A percentile compares a stretch with the other conserved stretches of the same genome.
phyloP scores from a whole-genome alignment of 163 green algal species.

The Trebouxia gelatinosa region DNA sequence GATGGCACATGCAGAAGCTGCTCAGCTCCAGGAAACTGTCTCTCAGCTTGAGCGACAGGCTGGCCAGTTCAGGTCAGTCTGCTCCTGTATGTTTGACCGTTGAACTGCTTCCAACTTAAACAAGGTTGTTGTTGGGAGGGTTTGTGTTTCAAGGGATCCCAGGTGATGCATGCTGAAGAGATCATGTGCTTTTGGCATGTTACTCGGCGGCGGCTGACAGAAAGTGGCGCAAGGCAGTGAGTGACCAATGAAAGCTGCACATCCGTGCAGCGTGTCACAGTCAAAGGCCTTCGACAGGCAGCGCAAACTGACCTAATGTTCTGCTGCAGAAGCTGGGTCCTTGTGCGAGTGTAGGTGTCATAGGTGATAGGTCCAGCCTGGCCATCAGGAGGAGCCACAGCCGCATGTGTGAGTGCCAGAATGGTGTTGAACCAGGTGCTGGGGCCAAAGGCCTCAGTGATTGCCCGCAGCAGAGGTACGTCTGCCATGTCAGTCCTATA shows the following conservation, averaged over 20 bases:
- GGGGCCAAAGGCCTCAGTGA: conserved; percentile 61
- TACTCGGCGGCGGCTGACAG: no score
- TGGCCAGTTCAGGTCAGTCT: no score
- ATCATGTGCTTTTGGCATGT: no score
- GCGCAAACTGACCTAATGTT: conserved; percentile 59
- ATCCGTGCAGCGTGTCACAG: neutral
- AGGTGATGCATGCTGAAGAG: no score
- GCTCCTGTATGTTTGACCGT: no score
- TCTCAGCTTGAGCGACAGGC: no score
- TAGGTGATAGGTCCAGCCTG: conserved; percentile 54
- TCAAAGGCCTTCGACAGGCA: conserved; percentile 37
- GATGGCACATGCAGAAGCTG: no score
- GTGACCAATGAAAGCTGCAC: neutral
- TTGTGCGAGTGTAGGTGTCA: conserved; percentile 74
- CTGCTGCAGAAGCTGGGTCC: conserved; percentile 82
- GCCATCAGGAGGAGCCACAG: conserved; percentile 49
- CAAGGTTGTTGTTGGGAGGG: no score
- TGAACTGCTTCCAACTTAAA: no score
- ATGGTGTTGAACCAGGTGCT: conserved; percentile 88
- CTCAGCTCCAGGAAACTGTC: no score
- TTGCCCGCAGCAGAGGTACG: conserved; percentile 37
- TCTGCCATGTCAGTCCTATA: conserved; percentile 44
- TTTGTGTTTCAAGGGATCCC: no score
- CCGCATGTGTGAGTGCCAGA: conserved; percentile 85
- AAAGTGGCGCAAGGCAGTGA: no score